phyloP scores from a whole-genome alignment of 805 yeast species.

The Saccharomycopsis capsularis region DNA sequence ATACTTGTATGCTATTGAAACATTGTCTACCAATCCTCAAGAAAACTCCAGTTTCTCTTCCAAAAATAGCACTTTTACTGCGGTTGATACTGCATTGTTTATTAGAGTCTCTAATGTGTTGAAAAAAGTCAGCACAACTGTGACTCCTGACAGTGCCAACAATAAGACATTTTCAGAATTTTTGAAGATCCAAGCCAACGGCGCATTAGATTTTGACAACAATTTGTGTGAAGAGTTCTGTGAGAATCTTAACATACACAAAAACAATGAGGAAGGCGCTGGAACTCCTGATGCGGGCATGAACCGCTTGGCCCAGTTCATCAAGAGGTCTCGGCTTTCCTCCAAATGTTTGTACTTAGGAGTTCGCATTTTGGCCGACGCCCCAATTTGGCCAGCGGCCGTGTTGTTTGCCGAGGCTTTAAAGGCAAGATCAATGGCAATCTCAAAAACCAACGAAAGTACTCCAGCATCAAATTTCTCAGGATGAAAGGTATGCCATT shows the following conservation, averaged over 20 bases:
- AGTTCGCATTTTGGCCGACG: slow-evolving; percentile 71
- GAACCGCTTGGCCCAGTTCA: slow-evolving; percentile 40
- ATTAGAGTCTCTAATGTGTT: slow-evolving; percentile 53
- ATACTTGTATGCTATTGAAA: slow-evolving; percentile 50
- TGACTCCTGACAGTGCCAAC: slow-evolving; percentile 46
- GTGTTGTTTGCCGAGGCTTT: slow-evolving; percentile 73
- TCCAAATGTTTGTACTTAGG: slow-evolving; percentile 60
- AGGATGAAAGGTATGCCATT: too few relatives aligned
- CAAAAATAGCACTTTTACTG: slow-evolving; percentile 27
- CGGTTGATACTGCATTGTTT: slow-evolving; percentile 58
- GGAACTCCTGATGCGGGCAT: slow-evolving; percentile 36
- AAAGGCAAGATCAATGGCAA: slow-evolving; percentile 51
- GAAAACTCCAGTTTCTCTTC: not conserved
- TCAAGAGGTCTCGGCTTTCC: slow-evolving; percentile 44
- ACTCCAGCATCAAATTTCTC: not conserved
- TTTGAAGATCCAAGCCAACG: slow-evolving; percentile 50
- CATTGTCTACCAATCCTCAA: slow-evolving; percentile 23
- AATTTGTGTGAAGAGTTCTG: slow-evolving; percentile 40
- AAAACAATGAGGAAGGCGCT: slow-evolving; percentile 27
- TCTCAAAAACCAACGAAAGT: slow-evolving; percentile 18
- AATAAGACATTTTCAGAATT: slow-evolving; percentile 51
- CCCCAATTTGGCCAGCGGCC: slow-evolving; percentile 83
- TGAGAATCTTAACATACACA: too few relatives aligned
- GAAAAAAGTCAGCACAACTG: slow-evolving; percentile 51
- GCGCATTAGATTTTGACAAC: slow-evolving; percentile 47